Percentiles rank a stretch among this genome's conserved stretches.
Evolutionary conservation across 495 filamentous ascomycete genomes (phyloP).

Genomic region (Corynascus novoguineensis): DNA sequence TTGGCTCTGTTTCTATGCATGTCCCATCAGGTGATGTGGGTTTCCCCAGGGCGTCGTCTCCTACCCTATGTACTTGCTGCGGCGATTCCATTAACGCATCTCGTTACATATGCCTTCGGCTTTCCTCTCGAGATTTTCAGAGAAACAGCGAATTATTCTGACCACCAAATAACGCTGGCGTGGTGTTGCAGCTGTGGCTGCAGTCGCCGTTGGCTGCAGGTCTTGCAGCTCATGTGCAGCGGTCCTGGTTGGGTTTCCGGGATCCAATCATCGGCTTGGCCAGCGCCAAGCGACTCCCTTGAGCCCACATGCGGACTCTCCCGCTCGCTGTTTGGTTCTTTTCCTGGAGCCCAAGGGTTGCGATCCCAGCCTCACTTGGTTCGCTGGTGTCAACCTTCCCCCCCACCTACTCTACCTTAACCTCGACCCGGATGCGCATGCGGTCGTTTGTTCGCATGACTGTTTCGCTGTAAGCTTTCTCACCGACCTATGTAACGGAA

Average conservation of each 20-base stretch:
- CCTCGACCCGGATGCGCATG: not conserved
- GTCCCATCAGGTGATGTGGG: not conserved
- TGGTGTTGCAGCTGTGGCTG: slow-evolving; percentile 4
- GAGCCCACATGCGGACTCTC: slow-evolving; percentile 17
- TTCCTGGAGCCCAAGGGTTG: slow-evolving; percentile 12
- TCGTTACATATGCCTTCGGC: not conserved
- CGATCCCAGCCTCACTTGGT: slow-evolving; percentile 22
- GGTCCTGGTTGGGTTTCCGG: slow-evolving; percentile 7
- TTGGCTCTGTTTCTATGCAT: not conserved
- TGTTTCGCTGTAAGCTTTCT: not conserved
- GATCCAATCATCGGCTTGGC: slow-evolving; percentile 11
- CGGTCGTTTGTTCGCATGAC: not conserved
- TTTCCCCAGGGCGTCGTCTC: too few species aligned
- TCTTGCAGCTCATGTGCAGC: not conserved
- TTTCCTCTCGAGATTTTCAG: too few species aligned
- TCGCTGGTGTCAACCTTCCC: not conserved
- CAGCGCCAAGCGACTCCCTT: slow-evolving; percentile 10
- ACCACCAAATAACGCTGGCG: not conserved
- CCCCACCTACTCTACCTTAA: not conserved
- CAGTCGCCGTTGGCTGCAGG: slow-evolving; percentile 17
- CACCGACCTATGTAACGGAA: not conserved
- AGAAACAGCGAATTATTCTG: too few species aligned
- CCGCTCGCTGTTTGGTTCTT: slow-evolving; percentile 14
- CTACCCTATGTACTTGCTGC: too few species aligned
- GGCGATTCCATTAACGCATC: not conserved